Evolutionary conservation across 2,329 filamentous ascomycete species (phyloP), one percentile per base, ranked within the genome.

Genomic region (Phaeosphaeriaceae sp.): DNA sequence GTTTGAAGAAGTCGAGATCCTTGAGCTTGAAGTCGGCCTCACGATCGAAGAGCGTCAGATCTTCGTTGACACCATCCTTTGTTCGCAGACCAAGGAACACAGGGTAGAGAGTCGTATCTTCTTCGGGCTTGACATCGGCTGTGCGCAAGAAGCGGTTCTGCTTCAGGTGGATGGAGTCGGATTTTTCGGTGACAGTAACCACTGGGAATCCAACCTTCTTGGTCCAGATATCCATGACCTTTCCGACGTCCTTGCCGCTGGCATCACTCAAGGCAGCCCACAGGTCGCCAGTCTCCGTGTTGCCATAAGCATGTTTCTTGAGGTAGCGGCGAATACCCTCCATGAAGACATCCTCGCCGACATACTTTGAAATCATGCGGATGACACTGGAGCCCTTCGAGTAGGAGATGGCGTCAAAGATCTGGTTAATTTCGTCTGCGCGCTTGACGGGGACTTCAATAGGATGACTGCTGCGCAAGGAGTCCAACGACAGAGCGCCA

Each of bases 371-470:
- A 66, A 98, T 93, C 94, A 98, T 98, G 74, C 94, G 91, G 60
- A 98, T 85, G 33, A 98, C 93, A 69, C 93, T 96, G 11, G 93
- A 97, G 19, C 94, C 94, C 82, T 98, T 98, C 55, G 92, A 93
- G 80, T 98, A 98, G 1, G 94, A 97, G 66, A 98, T 98, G 62
- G 93, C 92, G 75, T 98, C 94, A 70, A 98, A 98, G 68, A 98
- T 98, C 81, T 98, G 93, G 80, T 97, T 97, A 77, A 98, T 93
- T 79, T 98, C 93, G 68, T 96, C 93, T 25, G 93, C 93, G 58
- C 91, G 89, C 85, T 97, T 96, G 63, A 98, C 93, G 1, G 94
- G 94, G 0, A 97, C 93, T 78, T 98, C 94, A 58, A 98, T 96
- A 6, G 94, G 94, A 77, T 98, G 94, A 72, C 92, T 96, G 86